Evolutionary conservation across 2,329 filamentous ascomycete genomes (phyloP).

Genomic region (Trichoderma simmonsii): DNA sequence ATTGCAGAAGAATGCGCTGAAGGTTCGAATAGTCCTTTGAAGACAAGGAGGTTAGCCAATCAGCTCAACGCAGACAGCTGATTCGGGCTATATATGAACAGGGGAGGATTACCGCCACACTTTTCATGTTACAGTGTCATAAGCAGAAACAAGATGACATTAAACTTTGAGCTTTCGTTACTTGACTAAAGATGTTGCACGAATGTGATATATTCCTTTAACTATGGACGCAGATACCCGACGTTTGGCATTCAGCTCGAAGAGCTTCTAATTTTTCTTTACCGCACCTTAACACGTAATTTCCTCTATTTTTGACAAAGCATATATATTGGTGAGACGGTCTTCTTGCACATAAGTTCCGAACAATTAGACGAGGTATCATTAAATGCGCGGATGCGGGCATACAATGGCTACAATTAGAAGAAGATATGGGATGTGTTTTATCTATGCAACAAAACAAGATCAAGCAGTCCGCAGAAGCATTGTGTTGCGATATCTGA

Average conservation of each 20-base stretch:
- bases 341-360: background rate
- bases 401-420: background rate
- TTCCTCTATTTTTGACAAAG: background rate
- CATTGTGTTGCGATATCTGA: background rate
- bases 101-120: background rate
- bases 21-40: conserved; percentile 13
- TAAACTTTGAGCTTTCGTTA: background rate
- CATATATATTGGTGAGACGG: background rate
- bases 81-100: background rate
- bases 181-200: background rate
- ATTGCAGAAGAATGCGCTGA: conserved; percentile 29
- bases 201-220: background rate
- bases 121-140: background rate
- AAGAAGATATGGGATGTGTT: background rate
- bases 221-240: background rate
- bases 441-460: background rate
- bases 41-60: background rate
- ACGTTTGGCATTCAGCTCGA: background rate
- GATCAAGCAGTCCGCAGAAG: background rate
- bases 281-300: background rate
- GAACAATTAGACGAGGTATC: background rate
- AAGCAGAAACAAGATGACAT: background rate
- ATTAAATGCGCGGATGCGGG: background rate
- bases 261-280: background rate
- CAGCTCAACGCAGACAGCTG: background rate